These are phyloP conservation scores for Sonneratia caseolaris DNA, from an alignment of 345 rosid genomes.

Conservation along the genomic window DNA sequence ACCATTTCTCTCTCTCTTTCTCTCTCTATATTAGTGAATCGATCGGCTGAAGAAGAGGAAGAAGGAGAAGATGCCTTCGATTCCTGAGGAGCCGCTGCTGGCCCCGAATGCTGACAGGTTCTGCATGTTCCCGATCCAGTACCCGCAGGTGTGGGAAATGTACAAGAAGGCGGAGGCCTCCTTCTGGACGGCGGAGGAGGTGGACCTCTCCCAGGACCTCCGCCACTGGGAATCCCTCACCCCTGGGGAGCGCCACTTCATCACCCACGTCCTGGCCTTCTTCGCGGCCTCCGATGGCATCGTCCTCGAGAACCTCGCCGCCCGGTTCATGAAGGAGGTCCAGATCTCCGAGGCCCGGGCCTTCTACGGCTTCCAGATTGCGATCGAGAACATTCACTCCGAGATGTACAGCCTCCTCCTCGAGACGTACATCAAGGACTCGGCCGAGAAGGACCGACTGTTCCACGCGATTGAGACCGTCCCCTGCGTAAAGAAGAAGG, in stretches of 20 bases:
- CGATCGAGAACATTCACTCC: slow-evolving; percentile 90
- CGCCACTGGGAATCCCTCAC: slow-evolving; percentile 74
- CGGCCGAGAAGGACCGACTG: slow-evolving; percentile 44
- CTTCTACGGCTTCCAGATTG: slow-evolving; percentile 94
- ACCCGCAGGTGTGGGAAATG: slow-evolving; percentile 95
- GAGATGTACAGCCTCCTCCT: slow-evolving; percentile 94
- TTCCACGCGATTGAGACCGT: slow-evolving; percentile 70
- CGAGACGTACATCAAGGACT: slow-evolving; percentile 83
- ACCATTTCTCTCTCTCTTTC: too few species aligned
- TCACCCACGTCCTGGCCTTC: slow-evolving; percentile 87
- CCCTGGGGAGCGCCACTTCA: slow-evolving; percentile 70
- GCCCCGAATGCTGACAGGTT: slow-evolving; percentile 66
- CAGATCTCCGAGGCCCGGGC: slow-evolving; percentile 95
- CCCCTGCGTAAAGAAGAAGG: slow-evolving; percentile 75
- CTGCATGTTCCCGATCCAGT: slow-evolving; percentile 93
- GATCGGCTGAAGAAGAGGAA: slow-evolving; percentile 5
- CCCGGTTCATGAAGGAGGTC: slow-evolving; percentile 83
- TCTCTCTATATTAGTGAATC: too few species aligned
- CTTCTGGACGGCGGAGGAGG: slow-evolving; percentile 98
- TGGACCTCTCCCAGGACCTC: slow-evolving; percentile 68
- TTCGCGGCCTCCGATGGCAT: slow-evolving; percentile 96
- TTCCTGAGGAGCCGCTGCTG: slow-evolving; percentile 78
- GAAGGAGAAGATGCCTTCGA: slow-evolving; percentile 47
- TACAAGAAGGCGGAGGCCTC: slow-evolving; percentile 98
- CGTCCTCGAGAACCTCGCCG: slow-evolving; percentile 81